Evolutionary conservation across 768 basidiomycete species (phyloP).

Genomic region (Krasilnikovozyma curviuscula): DNA sequence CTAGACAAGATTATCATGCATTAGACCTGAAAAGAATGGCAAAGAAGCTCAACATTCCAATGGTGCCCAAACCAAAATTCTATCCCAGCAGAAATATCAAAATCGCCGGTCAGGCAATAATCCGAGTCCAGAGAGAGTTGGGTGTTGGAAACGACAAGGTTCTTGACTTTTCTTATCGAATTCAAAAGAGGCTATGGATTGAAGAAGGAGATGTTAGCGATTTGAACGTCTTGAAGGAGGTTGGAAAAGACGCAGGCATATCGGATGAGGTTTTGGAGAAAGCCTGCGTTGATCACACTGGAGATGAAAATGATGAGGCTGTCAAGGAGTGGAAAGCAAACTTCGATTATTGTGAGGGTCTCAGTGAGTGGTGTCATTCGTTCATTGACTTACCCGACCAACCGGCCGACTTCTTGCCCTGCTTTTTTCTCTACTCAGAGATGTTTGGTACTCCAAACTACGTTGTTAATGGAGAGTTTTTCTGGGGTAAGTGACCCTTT

Average conservation of each 20-base stretch:
- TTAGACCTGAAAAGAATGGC: slow-evolving; percentile 17
- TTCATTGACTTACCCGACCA: not conserved
- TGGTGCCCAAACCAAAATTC: slow-evolving; percentile 15
- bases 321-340: slow-evolving; percentile 15
- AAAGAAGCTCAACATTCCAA: slow-evolving; percentile 4
- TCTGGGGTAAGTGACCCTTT: too few species aligned
- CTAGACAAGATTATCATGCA: slow-evolving; percentile 19
- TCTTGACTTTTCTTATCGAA: slow-evolving; percentile 12
- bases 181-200: slow-evolving; percentile 19
- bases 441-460: slow-evolving; percentile 21
- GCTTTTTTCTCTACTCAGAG: slow-evolving; percentile 1
- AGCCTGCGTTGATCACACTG: slow-evolving; percentile 13
- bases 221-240: slow-evolving; percentile 8
- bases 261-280: slow-evolving; percentile 8
- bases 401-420: not conserved
- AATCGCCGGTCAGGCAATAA: slow-evolving; percentile 16
- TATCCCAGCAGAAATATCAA: slow-evolving; percentile 13
- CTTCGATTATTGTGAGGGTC: slow-evolving; percentile 14
- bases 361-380: slow-evolving; percentile 11
- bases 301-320: slow-evolving; percentile 11
- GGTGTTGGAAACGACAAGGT: slow-evolving; percentile 14
- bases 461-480: slow-evolving; percentile 19
- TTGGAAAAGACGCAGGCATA: slow-evolving; percentile 13
- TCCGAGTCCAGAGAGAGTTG: slow-evolving; percentile 14
- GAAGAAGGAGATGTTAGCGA: slow-evolving; percentile 16